Base-by-base conservation (phyloP, 139 green algal species). In the Coelastrella sp. region DNA sequence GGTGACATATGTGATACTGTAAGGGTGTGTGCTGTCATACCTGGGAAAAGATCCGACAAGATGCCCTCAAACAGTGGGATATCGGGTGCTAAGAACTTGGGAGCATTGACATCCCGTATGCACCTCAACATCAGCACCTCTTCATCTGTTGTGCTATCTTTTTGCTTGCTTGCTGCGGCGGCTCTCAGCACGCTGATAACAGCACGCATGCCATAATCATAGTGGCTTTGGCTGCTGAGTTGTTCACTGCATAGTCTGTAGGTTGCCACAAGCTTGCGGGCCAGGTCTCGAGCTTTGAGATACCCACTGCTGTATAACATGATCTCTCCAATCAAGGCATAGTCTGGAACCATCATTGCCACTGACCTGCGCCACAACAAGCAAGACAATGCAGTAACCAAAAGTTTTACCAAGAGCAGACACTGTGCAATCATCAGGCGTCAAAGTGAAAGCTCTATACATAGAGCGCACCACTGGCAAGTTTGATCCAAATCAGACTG, bases 291-390 rank as follows among this genome's bases (percentile, higher is more conserved):
- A 0, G 94, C 94, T 43, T 96, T 89, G 30, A 91, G 86, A 86
- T 92, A 96, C 50, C 93, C 93, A 62, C 81, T 90, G 79, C 74
- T 90, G 88, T 96, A 96, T 11, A 96, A 89, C 86, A 94, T 95
- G 87, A 96, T 96, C 89, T 96, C 94, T 21, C 73, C 83, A 81
- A 96, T 96, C 13, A 96, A 85, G 11, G 92, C 93, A 79, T 96
- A 96, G 89, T 96, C 94, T 7, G 94, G 93, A 15, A 96, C 93
- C 93, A 96, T 96, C 93, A 96, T 96, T 27, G 93, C 93, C 38
- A 95, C 93, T 27, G 89, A 91, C 57, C 92, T 90, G 90, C 94
- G 91, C 11, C 66, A 38, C 62, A 69, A 9, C 5, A 25, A 74
- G 66, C 9, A 25, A 48, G 5, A 51, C n/a, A n/a, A n/a, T n/a